Evolutionary conservation across 23 red algal species (phyloP), one percentile per base, ranked within the genome.

Genomic region (Rhodosorus marinus): DNA sequence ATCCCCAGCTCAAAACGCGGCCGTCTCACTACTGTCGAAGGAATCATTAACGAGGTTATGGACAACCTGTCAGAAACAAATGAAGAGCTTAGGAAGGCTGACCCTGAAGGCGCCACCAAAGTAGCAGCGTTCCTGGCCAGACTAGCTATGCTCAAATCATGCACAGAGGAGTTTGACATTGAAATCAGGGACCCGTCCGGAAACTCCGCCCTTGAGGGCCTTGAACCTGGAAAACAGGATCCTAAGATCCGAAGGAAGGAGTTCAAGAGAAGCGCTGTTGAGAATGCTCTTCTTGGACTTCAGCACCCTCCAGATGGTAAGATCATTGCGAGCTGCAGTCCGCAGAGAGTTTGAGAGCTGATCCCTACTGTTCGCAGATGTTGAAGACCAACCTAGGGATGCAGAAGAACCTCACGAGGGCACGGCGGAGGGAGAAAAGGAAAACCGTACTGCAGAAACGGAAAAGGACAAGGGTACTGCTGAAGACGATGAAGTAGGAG

Each of bases 11-110:
- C 11, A 30, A 2, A n/a, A 5, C 27, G 31, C 1, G 69, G 69
- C 24, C 57, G 69, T 20, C 47, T 75, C 26, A 75, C 69, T 35
- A 75, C 69, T 2, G 69, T 75, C 5, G 69, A 75, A 29, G 69
- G 69, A 20, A 50, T 75, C 8, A 20, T 59, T 7, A 8, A 29
- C n/a, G 25, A 64, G 4, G 57, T 45, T 1, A 45, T 45, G 30
- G 69, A 75, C 0, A 45, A 60, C 29, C 60, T 75, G 31, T 8
- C 15, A 31, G 17, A 11, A 7, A 32, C 47, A 26, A 14, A 35
- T 33, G 19, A 40, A 31, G 69, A 62, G 49, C 38, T 23, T 25
- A 25, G 11, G 20, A 20, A 38, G 11, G 28, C 33, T 15, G 50
- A 59, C 11, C 34, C 50, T 0, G 31, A 3, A 0, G 15, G 20